These are phyloP conservation scores for Daldinia bambusicola DNA, from an alignment of 495 filamentous ascomycete species.

Conservation along the genomic window DNA sequence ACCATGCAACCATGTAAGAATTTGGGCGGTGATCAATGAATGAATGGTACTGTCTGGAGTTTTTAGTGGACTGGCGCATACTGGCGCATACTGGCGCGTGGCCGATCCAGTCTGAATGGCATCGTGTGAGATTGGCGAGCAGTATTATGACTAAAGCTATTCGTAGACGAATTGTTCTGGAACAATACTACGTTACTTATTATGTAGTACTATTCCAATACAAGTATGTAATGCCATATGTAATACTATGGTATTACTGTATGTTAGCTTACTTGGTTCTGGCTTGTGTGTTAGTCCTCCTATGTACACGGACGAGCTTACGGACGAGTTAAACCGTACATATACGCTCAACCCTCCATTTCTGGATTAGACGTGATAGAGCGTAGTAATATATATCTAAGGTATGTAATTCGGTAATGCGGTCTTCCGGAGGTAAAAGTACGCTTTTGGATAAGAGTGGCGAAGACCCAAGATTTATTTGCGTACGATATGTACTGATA, in stretches of 20 bases:
- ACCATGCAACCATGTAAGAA: no score
- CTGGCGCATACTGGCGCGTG: slow-evolving; percentile 22
- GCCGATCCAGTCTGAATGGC: slow-evolving; percentile 7
- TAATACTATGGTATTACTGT: neutral
- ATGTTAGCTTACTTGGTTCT: neutral
- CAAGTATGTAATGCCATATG: neutral
- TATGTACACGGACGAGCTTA: no score
- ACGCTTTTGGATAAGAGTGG: neutral
- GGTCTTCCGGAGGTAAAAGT: neutral
- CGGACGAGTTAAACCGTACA: no score
- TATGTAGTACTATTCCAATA: neutral
- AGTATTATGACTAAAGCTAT: slow-evolving; percentile 29
- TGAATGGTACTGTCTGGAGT: neutral
- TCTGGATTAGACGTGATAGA: neutral
- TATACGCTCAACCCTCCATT: no score
- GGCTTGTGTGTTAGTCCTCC: neutral
- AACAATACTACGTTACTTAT: slow-evolving; percentile 37
- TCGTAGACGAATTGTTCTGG: slow-evolving; percentile 34
- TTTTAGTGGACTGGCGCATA: neutral
- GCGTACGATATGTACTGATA: no score
- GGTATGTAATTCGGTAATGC: neutral
- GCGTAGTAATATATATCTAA: slow-evolving; percentile 1
- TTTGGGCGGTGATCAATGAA: no score
- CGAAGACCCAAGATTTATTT: neutral
- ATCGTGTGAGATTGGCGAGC: slow-evolving; percentile 34